A percentile compares a stretch with the other conserved stretches of the same genome.
These are phyloP conservation scores for Thermochaetoides thermophila DNA, from an alignment of 495 filamentous ascomycete genomes.

Conservation along the genomic window DNA sequence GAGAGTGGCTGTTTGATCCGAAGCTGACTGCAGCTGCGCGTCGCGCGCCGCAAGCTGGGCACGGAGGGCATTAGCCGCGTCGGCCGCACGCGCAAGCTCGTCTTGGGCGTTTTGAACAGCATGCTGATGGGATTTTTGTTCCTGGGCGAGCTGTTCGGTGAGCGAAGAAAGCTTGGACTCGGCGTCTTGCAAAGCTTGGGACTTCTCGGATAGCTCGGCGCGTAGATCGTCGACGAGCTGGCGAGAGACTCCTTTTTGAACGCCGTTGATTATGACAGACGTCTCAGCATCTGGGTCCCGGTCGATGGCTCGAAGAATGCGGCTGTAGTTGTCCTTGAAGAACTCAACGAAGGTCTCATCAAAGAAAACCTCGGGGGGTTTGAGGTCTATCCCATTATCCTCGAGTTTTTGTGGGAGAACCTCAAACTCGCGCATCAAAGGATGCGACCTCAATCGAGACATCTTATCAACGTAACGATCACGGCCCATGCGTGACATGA, in stretches of 20 bases:
- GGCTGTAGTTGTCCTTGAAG: conserved; percentile 87
- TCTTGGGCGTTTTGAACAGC: conserved; percentile 50
- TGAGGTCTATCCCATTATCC: conserved; percentile 38
- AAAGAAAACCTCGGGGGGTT: conserved; percentile 71
- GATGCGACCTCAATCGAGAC: conserved; percentile 59
- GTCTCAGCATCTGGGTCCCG: conserved; percentile 80
- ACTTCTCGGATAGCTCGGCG: conserved; percentile 59
- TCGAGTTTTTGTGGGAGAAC: conserved; percentile 54
- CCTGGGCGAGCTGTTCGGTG: conserved; percentile 58
- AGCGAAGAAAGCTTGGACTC: conserved; percentile 52
- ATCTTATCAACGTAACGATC: conserved; percentile 84
- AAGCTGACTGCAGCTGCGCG: conserved; percentile 47
- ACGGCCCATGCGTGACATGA: conserved; percentile 65
- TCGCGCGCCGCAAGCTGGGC: conserved; percentile 52
- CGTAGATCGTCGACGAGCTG: conserved; percentile 74
- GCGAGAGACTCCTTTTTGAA: conserved; percentile 70
- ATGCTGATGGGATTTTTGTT: conserved; percentile 57
- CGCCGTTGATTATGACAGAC: conserved; percentile 58
- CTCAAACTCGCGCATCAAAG: conserved; percentile 83
- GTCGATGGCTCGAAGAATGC: conserved; percentile 74
- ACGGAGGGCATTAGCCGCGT: conserved; percentile 52
- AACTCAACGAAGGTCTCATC: conserved; percentile 83
- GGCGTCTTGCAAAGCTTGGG: conserved; percentile 49
- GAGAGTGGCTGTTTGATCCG: conserved; percentile 45
- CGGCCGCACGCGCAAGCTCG: conserved; percentile 50